These are phyloP conservation scores for Podaxis sp. DNA, from an alignment of 768 basidiomycete genomes.

Conservation along the genomic window DNA sequence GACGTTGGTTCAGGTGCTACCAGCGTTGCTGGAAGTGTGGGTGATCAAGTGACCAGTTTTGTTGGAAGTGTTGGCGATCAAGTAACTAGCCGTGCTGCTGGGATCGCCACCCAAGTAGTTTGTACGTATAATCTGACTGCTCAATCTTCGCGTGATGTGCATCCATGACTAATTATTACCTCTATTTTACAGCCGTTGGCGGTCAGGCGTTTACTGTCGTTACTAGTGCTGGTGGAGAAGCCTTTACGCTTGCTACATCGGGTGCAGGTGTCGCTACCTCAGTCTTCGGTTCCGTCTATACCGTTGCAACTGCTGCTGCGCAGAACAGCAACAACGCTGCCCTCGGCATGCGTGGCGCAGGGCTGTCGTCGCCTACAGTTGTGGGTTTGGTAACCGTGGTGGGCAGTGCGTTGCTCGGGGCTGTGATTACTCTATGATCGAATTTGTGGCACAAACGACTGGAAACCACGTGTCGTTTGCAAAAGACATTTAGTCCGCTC, in stretches of 20 bases:
- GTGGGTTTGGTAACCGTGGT: conserved; percentile 37
- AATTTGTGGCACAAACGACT: neutral
- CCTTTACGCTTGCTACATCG: conserved; percentile 54
- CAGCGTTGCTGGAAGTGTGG: conserved; percentile 18
- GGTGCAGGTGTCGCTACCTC: conserved; percentile 46
- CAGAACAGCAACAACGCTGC: conserved; percentile 20
- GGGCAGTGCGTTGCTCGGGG: conserved; percentile 40
- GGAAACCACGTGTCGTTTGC: neutral
- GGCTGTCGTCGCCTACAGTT: conserved; percentile 28
- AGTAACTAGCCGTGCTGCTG: conserved; percentile 31
- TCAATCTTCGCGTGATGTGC: conserved; percentile 15
- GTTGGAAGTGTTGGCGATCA: conserved; percentile 26
- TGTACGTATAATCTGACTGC: conserved; percentile 32
- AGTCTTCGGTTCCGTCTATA: conserved; percentile 54
- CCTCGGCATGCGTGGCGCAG: conserved; percentile 25
- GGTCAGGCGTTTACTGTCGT: conserved; percentile 54
- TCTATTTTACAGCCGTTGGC: conserved; percentile 43
- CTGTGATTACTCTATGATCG: conserved; percentile 35
- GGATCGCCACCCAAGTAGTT: conserved; percentile 39
- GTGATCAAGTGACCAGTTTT: conserved; percentile 31
- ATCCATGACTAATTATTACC: neutral
- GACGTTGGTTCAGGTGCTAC: neutral
- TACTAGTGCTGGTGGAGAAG: conserved; percentile 57
- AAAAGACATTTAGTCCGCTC: neutral
- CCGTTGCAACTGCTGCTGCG: conserved; percentile 40